Evolutionary conservation across 2,329 filamentous ascomycete genomes (phyloP).

Genomic region (Talaromyces sp.): DNA sequence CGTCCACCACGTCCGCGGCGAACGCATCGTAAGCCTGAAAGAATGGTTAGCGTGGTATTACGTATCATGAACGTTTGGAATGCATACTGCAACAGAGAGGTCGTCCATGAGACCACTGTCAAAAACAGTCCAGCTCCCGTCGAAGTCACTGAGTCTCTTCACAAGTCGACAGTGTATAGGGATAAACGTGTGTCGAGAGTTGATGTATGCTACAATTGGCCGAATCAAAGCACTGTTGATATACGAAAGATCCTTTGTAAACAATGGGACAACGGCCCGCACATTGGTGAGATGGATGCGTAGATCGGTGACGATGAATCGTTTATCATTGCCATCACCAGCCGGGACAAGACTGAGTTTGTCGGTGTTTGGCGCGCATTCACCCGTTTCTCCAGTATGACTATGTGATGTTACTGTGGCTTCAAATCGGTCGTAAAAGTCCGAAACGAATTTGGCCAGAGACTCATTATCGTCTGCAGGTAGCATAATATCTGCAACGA

Average conservation of each 20-base stretch:
- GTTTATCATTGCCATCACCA: constrained; percentile 53
- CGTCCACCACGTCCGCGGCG: constrained; percentile 81
- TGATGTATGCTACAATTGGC: constrained; percentile 97
- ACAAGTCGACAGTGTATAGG: constrained; percentile 92
- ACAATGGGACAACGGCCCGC: constrained; percentile 84
- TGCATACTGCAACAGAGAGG: constrained; percentile 68
- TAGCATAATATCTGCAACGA: constrained; percentile 92
- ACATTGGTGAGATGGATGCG: constrained; percentile 94
- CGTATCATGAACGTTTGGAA: constrained; percentile 3
- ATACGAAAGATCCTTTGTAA: constrained; percentile 86
- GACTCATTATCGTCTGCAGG: constrained; percentile 82
- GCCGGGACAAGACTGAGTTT: constrained; percentile 21
- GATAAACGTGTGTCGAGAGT: constrained; percentile 89
- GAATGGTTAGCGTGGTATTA: not conserved
- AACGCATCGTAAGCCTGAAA: constrained; percentile 81
- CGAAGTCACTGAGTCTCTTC: constrained; percentile 82
- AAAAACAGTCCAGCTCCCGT: constrained; percentile 90
- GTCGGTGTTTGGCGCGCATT: constrained; percentile 13
- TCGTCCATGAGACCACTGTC: constrained; percentile 94
- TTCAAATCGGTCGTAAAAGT: constrained; percentile 94
- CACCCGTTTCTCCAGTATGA: constrained; percentile 38
- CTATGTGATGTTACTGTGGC: constrained; percentile 79
- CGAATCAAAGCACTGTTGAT: constrained; percentile 93
- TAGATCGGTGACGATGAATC: constrained; percentile 88
- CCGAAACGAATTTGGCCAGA: constrained; percentile 89